These are phyloP conservation scores for Podospora conica DNA, from an alignment of 495 filamentous ascomycete species.

Conservation along the genomic window DNA sequence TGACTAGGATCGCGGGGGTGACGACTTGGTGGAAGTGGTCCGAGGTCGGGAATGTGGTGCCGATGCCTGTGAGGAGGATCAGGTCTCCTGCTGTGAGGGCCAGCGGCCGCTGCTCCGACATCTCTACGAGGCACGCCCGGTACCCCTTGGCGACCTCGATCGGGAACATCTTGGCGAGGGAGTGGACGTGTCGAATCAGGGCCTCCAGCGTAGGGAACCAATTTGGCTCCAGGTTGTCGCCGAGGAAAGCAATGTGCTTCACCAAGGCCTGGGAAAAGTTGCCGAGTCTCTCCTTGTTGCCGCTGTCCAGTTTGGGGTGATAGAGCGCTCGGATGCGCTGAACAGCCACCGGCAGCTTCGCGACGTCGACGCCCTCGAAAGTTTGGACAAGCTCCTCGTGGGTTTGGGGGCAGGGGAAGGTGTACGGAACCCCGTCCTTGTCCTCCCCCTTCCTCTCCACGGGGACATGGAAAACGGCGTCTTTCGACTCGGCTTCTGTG, in stretches of 20 bases:
- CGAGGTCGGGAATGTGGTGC: conserved; percentile 83
- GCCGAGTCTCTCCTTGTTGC: conserved; percentile 78
- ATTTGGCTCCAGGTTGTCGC: conserved; percentile 35
- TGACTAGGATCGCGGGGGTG: conserved; percentile 77
- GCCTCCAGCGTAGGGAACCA: conserved; percentile 37
- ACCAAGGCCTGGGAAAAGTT: conserved; percentile 70
- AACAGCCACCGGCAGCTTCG: conserved; percentile 70
- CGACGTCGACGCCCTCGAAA: conserved; percentile 48
- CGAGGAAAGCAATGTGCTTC: conserved; percentile 67
- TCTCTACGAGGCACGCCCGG: conserved; percentile 59
- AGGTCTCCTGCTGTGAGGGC: conserved; percentile 68
- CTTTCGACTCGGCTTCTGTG: conserved; percentile 44
- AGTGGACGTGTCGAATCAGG: conserved; percentile 44
- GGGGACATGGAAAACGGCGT: conserved; percentile 37
- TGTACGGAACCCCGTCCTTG: conserved; percentile 61
- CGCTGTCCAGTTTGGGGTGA: conserved; percentile 74
- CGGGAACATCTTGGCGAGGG: conserved; percentile 75
- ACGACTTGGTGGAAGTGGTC: conserved; percentile 94
- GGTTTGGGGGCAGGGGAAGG: conserved; percentile 73
- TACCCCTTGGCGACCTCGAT: conserved; percentile 71
- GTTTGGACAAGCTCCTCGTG: conserved; percentile 67
- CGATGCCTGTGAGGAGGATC: conserved; percentile 72
- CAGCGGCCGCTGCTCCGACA: conserved; percentile 54
- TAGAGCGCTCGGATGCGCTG: conserved; percentile 83
- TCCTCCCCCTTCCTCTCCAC: conserved; percentile 25